Base-by-base conservation (phyloP, 2,329 filamentous ascomycete genomes). In the Cytospora leucostoma region DNA sequence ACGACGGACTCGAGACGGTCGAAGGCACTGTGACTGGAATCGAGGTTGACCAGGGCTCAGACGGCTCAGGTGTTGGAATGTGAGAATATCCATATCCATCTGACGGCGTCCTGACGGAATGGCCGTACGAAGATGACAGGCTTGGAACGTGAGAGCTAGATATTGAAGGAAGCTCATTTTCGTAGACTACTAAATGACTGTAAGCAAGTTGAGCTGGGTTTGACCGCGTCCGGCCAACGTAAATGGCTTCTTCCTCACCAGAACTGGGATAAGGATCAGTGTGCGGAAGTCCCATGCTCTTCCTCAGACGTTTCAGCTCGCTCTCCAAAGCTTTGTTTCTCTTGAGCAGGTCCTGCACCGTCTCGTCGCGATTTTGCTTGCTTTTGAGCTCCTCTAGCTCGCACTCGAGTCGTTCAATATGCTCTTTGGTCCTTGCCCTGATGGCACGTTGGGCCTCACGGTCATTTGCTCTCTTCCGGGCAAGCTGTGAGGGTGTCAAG, bases 401-500 rank as follows among this genome's bases (percentile, higher is more conserved):
- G 67, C 81, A 81, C 77, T 96, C 91, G 57, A 96, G 80, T 27
- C 81, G 81, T 72, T 95, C 91, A 70, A 96, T 96, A 74, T 92
- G 90, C 71, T 90, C 86, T 78, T 93, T 94, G 47, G 93, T 96
- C 70, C 93, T 85, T 74, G 93, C 91, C 56, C 93, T 84, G 67
- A 96, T 96, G 50, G 91, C 91, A 56, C 93, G 85, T 77, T 97
- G 93, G 50, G 93, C 93, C 76, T 96, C 92, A 66, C 93, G 86
- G 74, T 97, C 93, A 78, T 97, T 97, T 71, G 92, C 91, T 67
- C 93, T 84, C 80, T 97, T 97, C 75, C 93, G 90, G 35, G 90
- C 91, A 64, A 97, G 84, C 77, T 97, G 93, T 66, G 93, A 90
- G 7, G 92, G 90, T 12, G 92, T 96, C 73, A 97, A 82, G 71